Conservation (phyloP, 768 basidiomycete genomes). For the Heimioporus sp. region DNA sequence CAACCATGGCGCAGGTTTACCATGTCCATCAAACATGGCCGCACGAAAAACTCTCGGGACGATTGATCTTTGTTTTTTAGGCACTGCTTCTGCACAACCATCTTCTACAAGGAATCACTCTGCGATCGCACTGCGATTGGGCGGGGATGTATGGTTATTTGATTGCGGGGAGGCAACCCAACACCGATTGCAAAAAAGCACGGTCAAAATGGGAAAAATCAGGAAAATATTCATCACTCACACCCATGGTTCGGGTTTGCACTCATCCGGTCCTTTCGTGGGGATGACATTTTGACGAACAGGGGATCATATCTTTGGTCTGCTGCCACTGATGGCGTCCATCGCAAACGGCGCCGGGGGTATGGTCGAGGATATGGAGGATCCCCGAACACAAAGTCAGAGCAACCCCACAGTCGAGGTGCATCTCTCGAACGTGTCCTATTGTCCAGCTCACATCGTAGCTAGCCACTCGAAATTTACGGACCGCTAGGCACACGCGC, state of each 20-base stretch:
- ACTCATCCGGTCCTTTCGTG: not conserved
- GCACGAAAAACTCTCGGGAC: conserved; percentile 26
- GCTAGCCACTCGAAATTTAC: conserved; percentile 76
- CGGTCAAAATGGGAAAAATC: conserved; percentile 75
- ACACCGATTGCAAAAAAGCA: conserved; percentile 69
- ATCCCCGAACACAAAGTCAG: conserved; percentile 45
- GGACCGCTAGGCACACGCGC: conserved; percentile 82
- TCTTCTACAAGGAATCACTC: conserved; percentile 80
- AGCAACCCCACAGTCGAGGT: conserved; percentile 12
- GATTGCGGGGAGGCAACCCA: conserved; percentile 88
- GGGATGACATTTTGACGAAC: conserved; percentile 2
- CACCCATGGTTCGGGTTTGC: conserved; percentile 61
- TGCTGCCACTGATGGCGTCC: conserved; percentile 65
- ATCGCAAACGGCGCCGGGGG: conserved; percentile 77
- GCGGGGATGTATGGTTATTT: conserved; percentile 76
- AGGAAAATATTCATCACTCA: conserved; percentile 87
- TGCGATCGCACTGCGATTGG: conserved; percentile 62
- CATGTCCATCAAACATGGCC: conserved; percentile 10
- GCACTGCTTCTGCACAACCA: conserved; percentile 80
- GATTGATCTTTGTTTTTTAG: conserved; percentile 69
- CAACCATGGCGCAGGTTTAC: not conserved
- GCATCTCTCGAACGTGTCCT: not conserved
- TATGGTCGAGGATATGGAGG: conserved; percentile 52
- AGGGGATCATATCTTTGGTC: conserved; percentile 84
- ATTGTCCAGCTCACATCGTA: conserved; percentile 4